Evolutionary conservation across 75 land plant species (phyloP).

Genomic region (Ceratopteris richardii): DNA sequence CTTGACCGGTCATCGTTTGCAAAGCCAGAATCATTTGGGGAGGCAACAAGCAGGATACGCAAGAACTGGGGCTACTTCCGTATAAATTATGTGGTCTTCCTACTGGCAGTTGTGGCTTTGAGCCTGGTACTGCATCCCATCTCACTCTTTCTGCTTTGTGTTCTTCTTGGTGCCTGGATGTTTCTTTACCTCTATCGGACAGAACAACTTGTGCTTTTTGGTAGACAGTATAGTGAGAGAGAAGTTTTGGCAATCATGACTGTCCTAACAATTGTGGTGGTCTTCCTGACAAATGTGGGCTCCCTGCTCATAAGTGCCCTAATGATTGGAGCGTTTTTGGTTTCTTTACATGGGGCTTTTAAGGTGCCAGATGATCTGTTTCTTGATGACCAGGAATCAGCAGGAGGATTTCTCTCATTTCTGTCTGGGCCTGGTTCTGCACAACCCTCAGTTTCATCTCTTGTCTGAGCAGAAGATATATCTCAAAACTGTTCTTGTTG

Average conservation of each 20-base stretch:
- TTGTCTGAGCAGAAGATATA: neutral
- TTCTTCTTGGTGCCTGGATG: slow-evolving; percentile 48
- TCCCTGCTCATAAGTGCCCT: slow-evolving; percentile 49
- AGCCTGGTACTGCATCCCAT: slow-evolving; percentile 56
- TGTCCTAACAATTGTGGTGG: slow-evolving; percentile 37
- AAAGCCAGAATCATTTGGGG: slow-evolving; percentile 50
- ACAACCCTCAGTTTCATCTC: slow-evolving; percentile 8
- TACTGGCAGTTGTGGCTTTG: slow-evolving; percentile 35
- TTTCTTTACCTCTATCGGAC: slow-evolving; percentile 58
- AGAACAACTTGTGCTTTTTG: slow-evolving; percentile 38
- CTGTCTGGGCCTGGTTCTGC: slow-evolving; percentile 33
- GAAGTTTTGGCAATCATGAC: slow-evolving; percentile 34
- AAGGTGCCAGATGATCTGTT: slow-evolving; percentile 68
- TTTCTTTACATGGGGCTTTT: slow-evolving; percentile 55
- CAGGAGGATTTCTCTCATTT: slow-evolving; percentile 29
- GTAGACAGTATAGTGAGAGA: slow-evolving; percentile 42
- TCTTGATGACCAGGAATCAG: slow-evolving; percentile 51
- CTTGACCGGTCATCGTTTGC: slow-evolving; percentile 46
- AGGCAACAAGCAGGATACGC: slow-evolving; percentile 53
- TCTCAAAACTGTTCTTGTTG: too few species aligned
- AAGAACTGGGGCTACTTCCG: slow-evolving; percentile 57
- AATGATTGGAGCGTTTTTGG: slow-evolving; percentile 34
- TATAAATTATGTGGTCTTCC: slow-evolving; percentile 48
- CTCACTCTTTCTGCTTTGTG: slow-evolving; percentile 44
- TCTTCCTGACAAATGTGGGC: slow-evolving; percentile 63